Conservation (phyloP, 2,329 filamentous ascomycete species). For the Cadophora luteo-olivacea region DNA sequence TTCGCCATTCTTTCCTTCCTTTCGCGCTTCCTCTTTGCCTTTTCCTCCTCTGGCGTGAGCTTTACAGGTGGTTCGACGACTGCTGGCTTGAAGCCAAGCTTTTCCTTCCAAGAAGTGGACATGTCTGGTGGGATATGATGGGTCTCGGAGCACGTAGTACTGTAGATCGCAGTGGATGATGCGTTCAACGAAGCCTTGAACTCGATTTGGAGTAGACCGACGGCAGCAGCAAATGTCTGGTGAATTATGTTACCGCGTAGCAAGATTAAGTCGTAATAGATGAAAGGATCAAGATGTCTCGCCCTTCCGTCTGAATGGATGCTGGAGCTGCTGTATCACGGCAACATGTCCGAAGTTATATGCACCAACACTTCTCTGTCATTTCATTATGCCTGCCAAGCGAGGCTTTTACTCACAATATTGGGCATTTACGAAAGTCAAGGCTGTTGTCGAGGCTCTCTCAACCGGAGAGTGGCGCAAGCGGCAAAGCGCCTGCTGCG, state of each 20-base stretch:
- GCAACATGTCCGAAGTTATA: not conserved
- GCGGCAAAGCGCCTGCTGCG: not conserved
- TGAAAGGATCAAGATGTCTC: not conserved
- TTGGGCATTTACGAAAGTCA: slow-evolving; percentile 3
- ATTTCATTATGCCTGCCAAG: slow-evolving; percentile 10
- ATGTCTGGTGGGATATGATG: not conserved
- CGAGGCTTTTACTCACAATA: slow-evolving; percentile 1
- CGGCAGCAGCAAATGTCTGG: not conserved
- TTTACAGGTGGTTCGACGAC: not conserved
- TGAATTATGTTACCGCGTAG: not conserved
- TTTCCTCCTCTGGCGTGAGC: slow-evolving; percentile 24
- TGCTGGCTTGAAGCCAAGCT: slow-evolving; percentile 13
- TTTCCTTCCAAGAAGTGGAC: not conserved
- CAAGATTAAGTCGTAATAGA: not conserved
- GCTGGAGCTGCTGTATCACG: not conserved
- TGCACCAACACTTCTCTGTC: slow-evolving; percentile 1
- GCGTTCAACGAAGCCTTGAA: not conserved
- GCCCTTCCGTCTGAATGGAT: not conserved
- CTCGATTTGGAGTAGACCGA: not conserved
- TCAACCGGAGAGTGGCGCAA: not conserved
- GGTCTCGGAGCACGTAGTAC: not conserved
- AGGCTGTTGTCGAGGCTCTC: slow-evolving; percentile 11
- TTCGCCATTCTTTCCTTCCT: slow-evolving; percentile 22
- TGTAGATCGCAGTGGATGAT: not conserved
- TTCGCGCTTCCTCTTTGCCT: slow-evolving; percentile 14